Evolutionary conservation across 176 grass and related monocot genomes (phyloP).

Genomic region (Echinochloa phyllopogon): DNA sequence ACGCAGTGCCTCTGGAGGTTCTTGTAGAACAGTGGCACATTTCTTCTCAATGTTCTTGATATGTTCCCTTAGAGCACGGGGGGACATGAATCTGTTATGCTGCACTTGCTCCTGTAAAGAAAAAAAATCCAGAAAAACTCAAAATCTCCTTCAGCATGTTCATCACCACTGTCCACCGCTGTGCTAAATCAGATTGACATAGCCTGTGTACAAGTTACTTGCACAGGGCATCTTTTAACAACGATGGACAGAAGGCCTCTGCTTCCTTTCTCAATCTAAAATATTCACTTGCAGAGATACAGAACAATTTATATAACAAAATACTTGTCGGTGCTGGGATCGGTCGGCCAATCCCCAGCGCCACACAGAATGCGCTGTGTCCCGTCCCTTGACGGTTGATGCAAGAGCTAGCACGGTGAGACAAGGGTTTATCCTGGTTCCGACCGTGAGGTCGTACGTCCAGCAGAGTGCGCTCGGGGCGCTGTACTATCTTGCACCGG

Average conservation of each 20-base stretch:
- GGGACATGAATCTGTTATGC: slow-evolving; percentile 58
- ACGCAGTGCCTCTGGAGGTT: neutral
- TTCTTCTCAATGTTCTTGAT: slow-evolving; percentile 55
- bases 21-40: slow-evolving; percentile 28
- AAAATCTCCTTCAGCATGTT: neutral
- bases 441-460: too few species aligned
- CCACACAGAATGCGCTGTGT: too few species aligned
- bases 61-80: slow-evolving; percentile 59
- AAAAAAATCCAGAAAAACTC: slow-evolving; percentile 25
- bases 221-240: neutral
- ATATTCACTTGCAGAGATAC: neutral
- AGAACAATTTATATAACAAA: neutral
- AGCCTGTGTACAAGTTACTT: neutral
- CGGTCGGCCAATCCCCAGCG: too few species aligned
- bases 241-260: neutral
- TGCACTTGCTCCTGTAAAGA: slow-evolving; percentile 58
- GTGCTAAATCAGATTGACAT: neutral
- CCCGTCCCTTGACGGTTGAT: too few species aligned
- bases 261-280: neutral
- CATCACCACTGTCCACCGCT: neutral
- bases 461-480: too few species aligned
- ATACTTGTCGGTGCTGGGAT: too few species aligned
- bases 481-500: too few species aligned
- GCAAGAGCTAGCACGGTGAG: too few species aligned
- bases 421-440: too few species aligned